Evolutionary conservation across 192 early-diverging fungal species (phyloP), one percentile per base, ranked within the genome.

Genomic region (Endogone sp.): DNA sequence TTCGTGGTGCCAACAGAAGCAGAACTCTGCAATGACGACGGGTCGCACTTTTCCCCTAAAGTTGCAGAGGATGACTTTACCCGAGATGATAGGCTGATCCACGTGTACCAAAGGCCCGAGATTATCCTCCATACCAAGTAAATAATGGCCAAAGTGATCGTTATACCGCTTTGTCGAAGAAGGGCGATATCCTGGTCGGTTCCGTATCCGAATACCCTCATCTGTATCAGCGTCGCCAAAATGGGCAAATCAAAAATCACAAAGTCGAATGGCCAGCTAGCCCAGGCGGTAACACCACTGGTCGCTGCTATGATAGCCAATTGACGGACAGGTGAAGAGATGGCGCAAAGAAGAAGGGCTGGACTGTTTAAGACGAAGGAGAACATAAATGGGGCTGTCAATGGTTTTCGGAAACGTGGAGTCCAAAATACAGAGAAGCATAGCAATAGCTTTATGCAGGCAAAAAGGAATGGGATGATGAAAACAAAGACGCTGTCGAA

Each of bases 261-360:
- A 64, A 64, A 64, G 63, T 64, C 63, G 29, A 64, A 64, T 64
- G 63, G 28, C 63, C 23, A 64, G 27, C 63, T 29, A 20, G 63
- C 22, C 63, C 2, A 64, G 29, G 37, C n/a, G 22, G 63, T 64
- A 29, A 30, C 63, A 49, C 37, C 37, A 16, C 37, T 49, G 37
- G 37, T 16, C 6, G 29, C 63, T 64, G 63, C 27, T 1, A 64
- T 64, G 63, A 20, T n/a, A 64, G 37, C 63, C 0, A 64, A 29
- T 2, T 29, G 23, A 10, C 63, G 29, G 37, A 64, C n/a, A 10
- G 63, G 28, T 64, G 63, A 64, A n/a, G 63, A 64, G 1, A 64
- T 22, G 29, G 37, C 2, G 29, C 63, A 64, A 29, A 64, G 63
- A 20, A 37, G 63, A 30, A 64, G 63, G 63, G 27, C 27, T 26